These are phyloP conservation scores for Chlorokybus atmophyticus DNA, from an alignment of 139 green algal genomes.

Conservation along the genomic window DNA sequence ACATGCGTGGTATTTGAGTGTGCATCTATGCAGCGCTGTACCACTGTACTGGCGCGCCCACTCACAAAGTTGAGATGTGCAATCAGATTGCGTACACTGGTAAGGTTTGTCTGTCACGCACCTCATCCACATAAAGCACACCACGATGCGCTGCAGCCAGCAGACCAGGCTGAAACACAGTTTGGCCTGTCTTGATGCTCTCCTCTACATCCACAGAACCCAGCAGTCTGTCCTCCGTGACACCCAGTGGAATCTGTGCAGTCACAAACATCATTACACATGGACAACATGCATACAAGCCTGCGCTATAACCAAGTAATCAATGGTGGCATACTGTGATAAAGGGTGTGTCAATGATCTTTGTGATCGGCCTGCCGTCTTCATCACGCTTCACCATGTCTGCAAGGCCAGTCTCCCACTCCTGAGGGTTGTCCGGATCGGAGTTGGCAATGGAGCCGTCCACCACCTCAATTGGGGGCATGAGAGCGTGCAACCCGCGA, in stretches of 20 bases:
- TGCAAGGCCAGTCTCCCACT: conserved; percentile 62
- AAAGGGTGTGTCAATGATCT: conserved; percentile 20
- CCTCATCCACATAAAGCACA: conserved; percentile 82
- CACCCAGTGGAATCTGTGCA: conserved; percentile 85
- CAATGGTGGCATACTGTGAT: conserved; percentile 24
- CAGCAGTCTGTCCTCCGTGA: conserved; percentile 96
- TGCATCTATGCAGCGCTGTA: too few species aligned
- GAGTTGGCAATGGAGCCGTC: conserved; percentile 80
- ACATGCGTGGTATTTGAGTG: too few species aligned
- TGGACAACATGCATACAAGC: too few species aligned
- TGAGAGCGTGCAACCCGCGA: conserved; percentile 77
- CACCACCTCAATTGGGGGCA: conserved; percentile 96
- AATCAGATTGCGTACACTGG: too few species aligned
- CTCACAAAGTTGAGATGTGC: too few species aligned
- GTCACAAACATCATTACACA: too few species aligned
- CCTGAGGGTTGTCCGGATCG: conserved; percentile 67
- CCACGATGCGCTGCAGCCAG: conserved; percentile 89
- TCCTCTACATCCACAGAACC: conserved; percentile 98
- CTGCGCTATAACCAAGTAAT: too few species aligned
- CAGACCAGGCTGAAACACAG: conserved; percentile 94
- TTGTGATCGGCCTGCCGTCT: conserved; percentile 18
- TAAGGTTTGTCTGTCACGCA: too few species aligned
- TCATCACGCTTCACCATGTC: conserved; percentile 21
- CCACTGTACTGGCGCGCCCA: too few species aligned
- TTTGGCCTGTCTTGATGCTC: conserved; percentile 90